These are phyloP conservation scores for Phaeophleospora eucalypticola DNA, from an alignment of 2,329 filamentous ascomycete genomes.

Conservation along the genomic window DNA sequence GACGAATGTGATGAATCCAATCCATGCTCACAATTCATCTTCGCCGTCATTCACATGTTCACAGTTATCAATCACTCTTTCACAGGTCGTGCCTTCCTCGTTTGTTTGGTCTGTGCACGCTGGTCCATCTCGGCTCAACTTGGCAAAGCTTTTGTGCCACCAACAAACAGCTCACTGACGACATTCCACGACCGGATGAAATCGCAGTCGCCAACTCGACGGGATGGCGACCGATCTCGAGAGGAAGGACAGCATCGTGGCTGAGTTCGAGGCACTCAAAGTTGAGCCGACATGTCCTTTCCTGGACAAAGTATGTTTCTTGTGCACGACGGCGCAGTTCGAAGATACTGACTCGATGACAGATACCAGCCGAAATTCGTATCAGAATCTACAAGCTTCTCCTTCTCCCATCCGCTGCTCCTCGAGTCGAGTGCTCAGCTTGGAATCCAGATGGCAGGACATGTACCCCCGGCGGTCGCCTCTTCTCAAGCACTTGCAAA, in stretches of 20 bases:
- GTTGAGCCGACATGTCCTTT: not conserved
- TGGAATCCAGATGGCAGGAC: not conserved
- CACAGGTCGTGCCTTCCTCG: too few species aligned
- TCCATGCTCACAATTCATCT: not conserved
- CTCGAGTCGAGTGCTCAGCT: not conserved
- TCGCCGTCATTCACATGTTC: too few species aligned
- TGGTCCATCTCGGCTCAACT: too few species aligned
- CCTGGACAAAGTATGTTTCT: not conserved
- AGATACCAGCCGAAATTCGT: not conserved
- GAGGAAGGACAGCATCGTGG: not conserved
- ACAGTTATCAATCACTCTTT: too few species aligned
- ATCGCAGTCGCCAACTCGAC: too few species aligned
- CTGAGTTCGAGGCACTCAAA: not conserved
- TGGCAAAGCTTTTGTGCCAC: too few species aligned
- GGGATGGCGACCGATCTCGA: too few species aligned
- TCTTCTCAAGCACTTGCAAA: not conserved
- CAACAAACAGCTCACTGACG: too few species aligned
- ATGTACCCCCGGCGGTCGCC: not conserved
- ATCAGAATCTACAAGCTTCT: conserved; percentile 1
- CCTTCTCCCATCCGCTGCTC: not conserved
- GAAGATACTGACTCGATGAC: not conserved
- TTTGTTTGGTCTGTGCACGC: too few species aligned
- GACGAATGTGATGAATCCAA: not conserved
- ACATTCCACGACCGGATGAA: too few species aligned
- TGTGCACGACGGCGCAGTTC: too few species aligned